Conservation (phyloP, 2,329 filamentous ascomycete species). For the Penicillium sp. region DNA sequence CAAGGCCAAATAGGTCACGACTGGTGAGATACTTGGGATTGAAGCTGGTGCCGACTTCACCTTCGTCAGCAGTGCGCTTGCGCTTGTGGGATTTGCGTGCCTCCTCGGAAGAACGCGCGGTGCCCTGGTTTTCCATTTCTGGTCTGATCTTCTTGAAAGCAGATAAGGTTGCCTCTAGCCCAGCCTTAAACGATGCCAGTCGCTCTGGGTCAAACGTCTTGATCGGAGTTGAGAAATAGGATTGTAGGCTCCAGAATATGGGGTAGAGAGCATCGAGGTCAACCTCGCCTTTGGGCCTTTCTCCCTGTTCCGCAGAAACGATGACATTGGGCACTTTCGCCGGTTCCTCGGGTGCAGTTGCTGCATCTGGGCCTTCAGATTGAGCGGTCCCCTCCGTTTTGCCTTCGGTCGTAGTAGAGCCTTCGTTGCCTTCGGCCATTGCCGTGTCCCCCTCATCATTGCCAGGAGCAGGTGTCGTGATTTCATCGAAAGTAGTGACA, state of each 20-base stretch:
- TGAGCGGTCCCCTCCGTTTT: constrained; percentile 27
- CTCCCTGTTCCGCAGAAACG: constrained; percentile 22
- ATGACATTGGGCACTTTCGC: constrained; percentile 27
- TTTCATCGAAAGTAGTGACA: constrained; percentile 75
- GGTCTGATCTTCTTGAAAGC: constrained; percentile 71
- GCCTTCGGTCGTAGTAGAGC: constrained; percentile 33
- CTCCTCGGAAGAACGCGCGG: constrained; percentile 60
- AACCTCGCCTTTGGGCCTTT: constrained; percentile 45
- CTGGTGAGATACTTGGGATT: constrained; percentile 99
- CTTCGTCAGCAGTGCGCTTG: constrained; percentile 62
- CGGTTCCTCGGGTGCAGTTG: constrained; percentile 12
- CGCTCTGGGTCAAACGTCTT: constrained; percentile 69
- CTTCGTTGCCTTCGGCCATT: constrained; percentile 41
- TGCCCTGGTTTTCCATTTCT: constrained; percentile 65
- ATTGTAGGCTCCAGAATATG: constrained; percentile 89
- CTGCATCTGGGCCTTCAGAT: constrained; percentile 15
- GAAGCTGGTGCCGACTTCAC: constrained; percentile 69
- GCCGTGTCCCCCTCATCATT: constrained; percentile 67
- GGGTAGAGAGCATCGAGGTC: constrained; percentile 77
- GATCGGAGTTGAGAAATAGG: constrained; percentile 86
- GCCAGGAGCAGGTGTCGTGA: constrained; percentile 36
- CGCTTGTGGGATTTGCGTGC: constrained; percentile 65
- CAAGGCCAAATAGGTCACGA: constrained; percentile 89
- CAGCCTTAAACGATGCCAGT: constrained; percentile 64
- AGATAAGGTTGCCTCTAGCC: constrained; percentile 61